phyloP scores from a whole-genome alignment of 2,329 filamentous ascomycete species.

The Elsinoe batatas region DNA sequence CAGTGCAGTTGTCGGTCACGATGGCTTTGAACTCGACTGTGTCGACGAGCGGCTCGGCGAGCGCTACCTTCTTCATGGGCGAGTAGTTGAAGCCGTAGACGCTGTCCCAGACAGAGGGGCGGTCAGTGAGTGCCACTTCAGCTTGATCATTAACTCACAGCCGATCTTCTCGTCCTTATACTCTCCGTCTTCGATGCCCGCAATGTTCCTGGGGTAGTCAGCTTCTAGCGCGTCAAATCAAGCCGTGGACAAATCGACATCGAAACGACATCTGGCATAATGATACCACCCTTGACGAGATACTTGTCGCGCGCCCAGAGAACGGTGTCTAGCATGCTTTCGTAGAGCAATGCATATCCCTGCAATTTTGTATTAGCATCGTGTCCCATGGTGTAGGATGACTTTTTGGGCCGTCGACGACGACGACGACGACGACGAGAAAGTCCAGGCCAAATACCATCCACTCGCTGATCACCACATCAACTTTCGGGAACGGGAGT shows the following conservation, averaged over 20 bases:
- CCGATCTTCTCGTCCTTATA: slow-evolving; percentile 99
- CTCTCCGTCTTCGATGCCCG: slow-evolving; percentile 94
- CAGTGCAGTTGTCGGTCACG: slow-evolving; percentile 77
- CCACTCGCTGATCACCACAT: slow-evolving; percentile 99
- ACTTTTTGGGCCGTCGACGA: too few relatives aligned
- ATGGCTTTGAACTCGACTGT: slow-evolving; percentile 96
- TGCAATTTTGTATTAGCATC: too few relatives aligned
- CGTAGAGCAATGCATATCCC: slow-evolving; percentile 95
- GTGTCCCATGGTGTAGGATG: too few relatives aligned
- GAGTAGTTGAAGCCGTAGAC: slow-evolving; percentile 97
- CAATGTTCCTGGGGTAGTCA: slow-evolving; percentile 45
- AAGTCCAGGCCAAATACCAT: slow-evolving; percentile 44
- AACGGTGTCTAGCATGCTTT: slow-evolving; percentile 98
- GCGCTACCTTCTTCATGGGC: slow-evolving; percentile 83
- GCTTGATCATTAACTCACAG: slow-evolving; percentile 54
- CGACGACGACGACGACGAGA: too few relatives aligned
- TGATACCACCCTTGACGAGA: slow-evolving; percentile 65
- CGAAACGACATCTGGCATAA: slow-evolving; percentile 65
- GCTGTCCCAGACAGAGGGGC: slow-evolving; percentile 81
- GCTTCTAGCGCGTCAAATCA: too few relatives aligned
- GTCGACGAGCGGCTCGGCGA: slow-evolving; percentile 93
- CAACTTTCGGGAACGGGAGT: slow-evolving; percentile 87
- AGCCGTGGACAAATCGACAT: too few relatives aligned
- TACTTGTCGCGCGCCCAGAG: slow-evolving; percentile 93
- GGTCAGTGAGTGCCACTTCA: slow-evolving; percentile 19